Evolutionary conservation across 495 filamentous ascomycete species (phyloP).

Genomic region (Penicillium psychrofluorescens): DNA sequence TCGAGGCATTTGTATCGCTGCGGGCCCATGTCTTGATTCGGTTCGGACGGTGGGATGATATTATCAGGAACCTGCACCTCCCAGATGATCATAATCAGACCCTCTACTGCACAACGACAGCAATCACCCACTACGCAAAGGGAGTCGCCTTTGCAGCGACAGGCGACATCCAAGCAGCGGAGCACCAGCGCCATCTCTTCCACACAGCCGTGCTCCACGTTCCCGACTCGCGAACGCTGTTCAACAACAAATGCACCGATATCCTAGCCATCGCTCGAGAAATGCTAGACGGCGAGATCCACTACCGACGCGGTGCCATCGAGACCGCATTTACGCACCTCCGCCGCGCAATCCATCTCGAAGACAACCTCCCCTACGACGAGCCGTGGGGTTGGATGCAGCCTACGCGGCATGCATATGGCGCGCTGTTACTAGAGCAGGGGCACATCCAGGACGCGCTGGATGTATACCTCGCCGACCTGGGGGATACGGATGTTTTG

Average conservation of each 20-base stretch:
- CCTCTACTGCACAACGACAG: constrained; percentile 56
- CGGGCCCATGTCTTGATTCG: constrained; percentile 57
- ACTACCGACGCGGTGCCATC: constrained; percentile 52
- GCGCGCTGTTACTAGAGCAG: constrained; percentile 57
- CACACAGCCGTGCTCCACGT: constrained; percentile 36
- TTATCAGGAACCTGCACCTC: constrained; percentile 35
- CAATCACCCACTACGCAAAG: constrained; percentile 59
- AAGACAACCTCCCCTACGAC: constrained; percentile 53
- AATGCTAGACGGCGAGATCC: constrained; percentile 64
- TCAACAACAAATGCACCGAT: constrained; percentile 57
- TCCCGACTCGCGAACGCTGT: constrained; percentile 47
- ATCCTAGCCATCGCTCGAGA: constrained; percentile 50
- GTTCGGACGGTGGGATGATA: constrained; percentile 58
- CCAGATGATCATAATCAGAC: constrained; percentile 35
- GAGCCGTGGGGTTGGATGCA: constrained; percentile 72
- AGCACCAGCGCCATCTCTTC: constrained; percentile 38
- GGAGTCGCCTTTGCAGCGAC: constrained; percentile 55
- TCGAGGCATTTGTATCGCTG: constrained; percentile 57
- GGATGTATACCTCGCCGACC: constrained; percentile 51
- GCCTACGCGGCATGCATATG: constrained; percentile 58
- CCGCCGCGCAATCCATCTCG: constrained; percentile 41
- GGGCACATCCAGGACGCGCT: constrained; percentile 46
- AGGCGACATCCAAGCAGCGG: constrained; percentile 38
- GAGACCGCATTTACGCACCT: constrained; percentile 49
- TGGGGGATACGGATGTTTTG: constrained; percentile 48